These are phyloP conservation scores for Apiospora arundinis DNA, from an alignment of 2,329 filamentous ascomycete genomes.

Conservation along the genomic window DNA sequence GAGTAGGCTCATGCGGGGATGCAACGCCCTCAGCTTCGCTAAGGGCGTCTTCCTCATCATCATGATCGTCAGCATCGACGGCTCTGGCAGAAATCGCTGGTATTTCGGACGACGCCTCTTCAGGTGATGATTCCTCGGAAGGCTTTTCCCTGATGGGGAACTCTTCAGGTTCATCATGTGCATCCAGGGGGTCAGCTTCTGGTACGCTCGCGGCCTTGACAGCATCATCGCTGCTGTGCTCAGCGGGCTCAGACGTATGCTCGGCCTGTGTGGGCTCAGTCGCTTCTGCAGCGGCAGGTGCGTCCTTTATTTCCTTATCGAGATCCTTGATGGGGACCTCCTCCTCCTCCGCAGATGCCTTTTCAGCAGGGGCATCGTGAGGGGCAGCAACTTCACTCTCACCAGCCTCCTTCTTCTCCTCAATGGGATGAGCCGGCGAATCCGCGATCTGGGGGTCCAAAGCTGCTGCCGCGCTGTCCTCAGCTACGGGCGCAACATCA, in stretches of 20 bases:
- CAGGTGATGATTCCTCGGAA: background rate
- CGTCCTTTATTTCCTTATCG: background rate
- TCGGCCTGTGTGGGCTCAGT: background rate
- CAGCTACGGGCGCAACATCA: background rate
- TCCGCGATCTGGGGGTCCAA: background rate
- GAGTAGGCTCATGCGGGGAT: background rate
- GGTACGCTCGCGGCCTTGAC: background rate
- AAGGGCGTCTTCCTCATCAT: background rate
- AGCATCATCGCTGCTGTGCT: background rate
- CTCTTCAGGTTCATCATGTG: background rate
- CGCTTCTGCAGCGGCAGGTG: background rate
- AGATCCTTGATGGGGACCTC: background rate
- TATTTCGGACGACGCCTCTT: background rate
- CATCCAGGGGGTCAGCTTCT: background rate
- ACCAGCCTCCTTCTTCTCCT: background rate
- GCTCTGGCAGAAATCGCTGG: background rate
- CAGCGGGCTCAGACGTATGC: background rate
- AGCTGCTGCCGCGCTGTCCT: background rate
- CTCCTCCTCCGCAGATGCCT: background rate
- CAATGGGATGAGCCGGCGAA: background rate
- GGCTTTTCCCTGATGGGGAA: background rate
- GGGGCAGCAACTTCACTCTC: background rate
- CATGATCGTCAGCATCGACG: background rate
- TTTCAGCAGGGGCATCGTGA: background rate
- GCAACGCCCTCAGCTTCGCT: background rate